A percentile compares a stretch with the other conserved stretches of the same genome.
These are phyloP conservation scores for Aphanomyces cochlioides DNA, from an alignment of 352 stramenopile genomes.

Conservation along the genomic window DNA sequence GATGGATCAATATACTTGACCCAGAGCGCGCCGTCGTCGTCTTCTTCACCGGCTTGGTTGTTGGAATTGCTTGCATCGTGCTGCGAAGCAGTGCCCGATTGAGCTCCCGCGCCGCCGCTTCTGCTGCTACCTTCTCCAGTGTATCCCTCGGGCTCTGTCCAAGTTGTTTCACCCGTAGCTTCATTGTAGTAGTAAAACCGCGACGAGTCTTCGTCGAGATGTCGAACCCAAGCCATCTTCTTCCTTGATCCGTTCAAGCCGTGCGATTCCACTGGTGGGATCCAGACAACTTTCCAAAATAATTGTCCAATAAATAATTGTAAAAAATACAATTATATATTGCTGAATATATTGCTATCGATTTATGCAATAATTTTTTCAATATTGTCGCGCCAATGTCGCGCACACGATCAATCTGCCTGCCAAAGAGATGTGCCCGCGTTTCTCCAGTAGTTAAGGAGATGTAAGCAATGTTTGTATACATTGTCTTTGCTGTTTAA, in stretches of 20 bases:
- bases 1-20: conserved; percentile 65
- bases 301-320: too few relatives aligned
- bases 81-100: not conserved
- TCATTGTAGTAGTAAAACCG: conserved; percentile 74
- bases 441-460: too few relatives aligned
- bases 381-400: too few relatives aligned
- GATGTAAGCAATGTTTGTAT: too few relatives aligned
- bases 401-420: too few relatives aligned
- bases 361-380: too few relatives aligned
- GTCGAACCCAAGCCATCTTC: conserved; percentile 50
- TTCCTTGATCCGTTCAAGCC: not conserved
- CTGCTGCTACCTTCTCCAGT: conserved; percentile 7
- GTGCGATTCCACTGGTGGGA: too few relatives aligned
- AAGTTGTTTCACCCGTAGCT: conserved; percentile 62
- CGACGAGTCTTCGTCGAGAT: conserved; percentile 54
- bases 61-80: not conserved
- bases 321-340: too few relatives aligned
- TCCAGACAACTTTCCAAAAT: too few relatives aligned
- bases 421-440: too few relatives aligned
- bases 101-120: not conserved
- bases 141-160: conserved; percentile 61
- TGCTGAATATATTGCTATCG: too few relatives aligned
- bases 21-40: conserved; percentile 42
- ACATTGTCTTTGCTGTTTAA: too few relatives aligned
- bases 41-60: conserved; percentile 29